Evolutionary conservation across 2,329 filamentous ascomycete genomes (phyloP).

Genomic region (Clarireedia monteithiana): DNA sequence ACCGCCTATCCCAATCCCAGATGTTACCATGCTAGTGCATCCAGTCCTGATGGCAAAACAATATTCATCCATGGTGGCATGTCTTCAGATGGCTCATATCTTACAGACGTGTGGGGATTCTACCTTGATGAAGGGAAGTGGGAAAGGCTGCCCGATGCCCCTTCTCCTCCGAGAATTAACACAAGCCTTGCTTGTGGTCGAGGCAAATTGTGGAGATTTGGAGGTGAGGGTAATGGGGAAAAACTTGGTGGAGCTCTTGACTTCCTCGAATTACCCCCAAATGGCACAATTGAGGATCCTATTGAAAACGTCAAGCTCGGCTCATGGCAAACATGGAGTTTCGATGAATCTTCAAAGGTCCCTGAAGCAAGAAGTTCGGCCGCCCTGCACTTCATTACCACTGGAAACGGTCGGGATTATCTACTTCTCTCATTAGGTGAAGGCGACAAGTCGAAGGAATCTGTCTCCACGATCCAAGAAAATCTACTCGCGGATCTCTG

Average conservation of each 20-base stretch:
- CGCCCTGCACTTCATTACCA: not conserved
- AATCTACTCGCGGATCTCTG: not conserved
- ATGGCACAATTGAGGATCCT: not conserved
- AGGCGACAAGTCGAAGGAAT: not conserved
- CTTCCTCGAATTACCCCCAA: not conserved
- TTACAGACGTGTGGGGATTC: constrained; percentile 1
- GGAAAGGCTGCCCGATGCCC: constrained; percentile 1
- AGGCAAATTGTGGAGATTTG: constrained; percentile 1
- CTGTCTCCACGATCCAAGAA: not conserved
- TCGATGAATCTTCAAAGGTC: not conserved
- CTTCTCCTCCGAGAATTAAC: not conserved
- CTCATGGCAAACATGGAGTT: not conserved
- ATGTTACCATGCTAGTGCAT: not conserved
- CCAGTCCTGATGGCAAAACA: not conserved
- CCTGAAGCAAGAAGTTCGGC: not conserved
- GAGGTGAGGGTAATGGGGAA: not conserved
- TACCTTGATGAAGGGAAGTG: constrained; percentile 4
- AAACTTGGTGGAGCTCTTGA: not conserved
- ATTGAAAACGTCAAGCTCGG: not conserved
- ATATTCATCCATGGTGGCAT: constrained; percentile 1
- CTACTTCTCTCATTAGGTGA: not conserved
- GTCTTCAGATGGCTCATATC: not conserved
- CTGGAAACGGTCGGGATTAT: not conserved
- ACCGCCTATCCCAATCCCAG: not conserved
- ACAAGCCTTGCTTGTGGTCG: not conserved